Evolutionary conservation across 1,284 basidiomycete species (phyloP).

Genomic region (Afroboletus lepidellus): DNA sequence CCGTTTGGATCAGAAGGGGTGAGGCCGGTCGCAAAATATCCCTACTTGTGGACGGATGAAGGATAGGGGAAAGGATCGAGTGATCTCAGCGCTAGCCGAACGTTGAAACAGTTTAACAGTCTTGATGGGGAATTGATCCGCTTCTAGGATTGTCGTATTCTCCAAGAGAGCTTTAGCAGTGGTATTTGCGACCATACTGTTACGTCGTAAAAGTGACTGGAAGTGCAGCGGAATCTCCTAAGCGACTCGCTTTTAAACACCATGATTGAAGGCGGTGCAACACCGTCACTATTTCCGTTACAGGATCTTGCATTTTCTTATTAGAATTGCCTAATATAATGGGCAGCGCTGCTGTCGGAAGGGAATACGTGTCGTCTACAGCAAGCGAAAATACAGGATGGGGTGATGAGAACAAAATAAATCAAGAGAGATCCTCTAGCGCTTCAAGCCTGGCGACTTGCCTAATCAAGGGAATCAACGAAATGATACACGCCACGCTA

Average conservation of each 20-base stretch:
- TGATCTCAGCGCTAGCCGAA: constrained; percentile 17
- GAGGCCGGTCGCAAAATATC: neutral
- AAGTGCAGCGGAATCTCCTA: too few relatives aligned
- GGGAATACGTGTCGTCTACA: constrained; percentile 7
- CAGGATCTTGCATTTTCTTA: neutral
- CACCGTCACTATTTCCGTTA: neutral
- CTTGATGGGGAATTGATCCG: constrained; percentile 20
- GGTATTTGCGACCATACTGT: constrained; percentile 6
- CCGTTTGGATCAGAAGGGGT: neutral
- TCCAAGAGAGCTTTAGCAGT: neutral
- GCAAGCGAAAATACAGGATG: constrained; percentile 3
- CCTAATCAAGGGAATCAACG: constrained; percentile 20
- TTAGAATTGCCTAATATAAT: constrained; percentile 5
- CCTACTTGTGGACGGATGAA: constrained; percentile 13
- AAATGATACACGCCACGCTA: neutral
- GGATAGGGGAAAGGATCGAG: constrained; percentile 21
- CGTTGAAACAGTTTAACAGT: constrained; percentile 23
- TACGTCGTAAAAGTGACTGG: neutral
- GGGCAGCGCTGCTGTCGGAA: neutral
- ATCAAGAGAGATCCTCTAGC: constrained; percentile 33
- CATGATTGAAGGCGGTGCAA: neutral
- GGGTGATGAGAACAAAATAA: neutral
- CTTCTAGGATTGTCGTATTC: constrained; percentile 14
- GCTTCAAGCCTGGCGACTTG: constrained; percentile 33
- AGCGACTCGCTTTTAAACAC: too few relatives aligned